A percentile compares a stretch with the other conserved stretches of the same genome.
Conservation (phyloP, 2,329 filamentous ascomycete genomes). For the Cladosporium sp. region DNA sequence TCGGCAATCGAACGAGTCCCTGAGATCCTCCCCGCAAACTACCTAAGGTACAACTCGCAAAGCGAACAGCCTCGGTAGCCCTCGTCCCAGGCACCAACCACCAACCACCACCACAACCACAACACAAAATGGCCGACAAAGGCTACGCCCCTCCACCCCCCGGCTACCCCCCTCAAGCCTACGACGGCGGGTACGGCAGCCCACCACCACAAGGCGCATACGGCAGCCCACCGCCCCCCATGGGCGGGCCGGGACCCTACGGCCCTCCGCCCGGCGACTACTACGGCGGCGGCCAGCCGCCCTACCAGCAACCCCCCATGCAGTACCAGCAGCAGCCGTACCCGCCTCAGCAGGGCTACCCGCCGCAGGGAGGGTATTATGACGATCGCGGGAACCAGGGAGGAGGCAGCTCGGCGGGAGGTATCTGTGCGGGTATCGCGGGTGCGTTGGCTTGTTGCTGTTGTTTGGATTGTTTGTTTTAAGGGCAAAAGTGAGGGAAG, state of each 20-base stretch:
- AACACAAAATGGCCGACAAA: conserved; percentile 9
- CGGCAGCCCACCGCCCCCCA: conserved; percentile 15
- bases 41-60: too few relatives aligned
- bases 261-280: conserved; percentile 10
- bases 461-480: conserved; percentile 45
- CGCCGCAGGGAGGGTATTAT: conserved; percentile 17
- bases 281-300: conserved; percentile 3
- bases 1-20: not conserved
- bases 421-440: conserved; percentile 45
- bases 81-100: not conserved
- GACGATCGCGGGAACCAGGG: conserved; percentile 12
- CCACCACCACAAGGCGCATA: conserved; percentile 13
- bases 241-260: conserved; percentile 11
- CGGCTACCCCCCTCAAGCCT: conserved; percentile 14
- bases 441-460: conserved; percentile 48
- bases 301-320: conserved; percentile 26
- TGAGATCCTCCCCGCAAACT: not conserved
- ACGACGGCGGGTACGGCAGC: conserved; percentile 11
- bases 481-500: too few relatives aligned
- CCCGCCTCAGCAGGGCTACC: conserved; percentile 25
- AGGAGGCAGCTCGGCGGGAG: conserved; percentile 25
- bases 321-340: conserved; percentile 36
- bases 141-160: conserved; percentile 3
- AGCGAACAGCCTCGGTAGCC: conserved; percentile 5
- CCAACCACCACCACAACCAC: not conserved